Conservation (phyloP, 768 basidiomycete genomes). For the Candolleomyces efflorescens region DNA sequence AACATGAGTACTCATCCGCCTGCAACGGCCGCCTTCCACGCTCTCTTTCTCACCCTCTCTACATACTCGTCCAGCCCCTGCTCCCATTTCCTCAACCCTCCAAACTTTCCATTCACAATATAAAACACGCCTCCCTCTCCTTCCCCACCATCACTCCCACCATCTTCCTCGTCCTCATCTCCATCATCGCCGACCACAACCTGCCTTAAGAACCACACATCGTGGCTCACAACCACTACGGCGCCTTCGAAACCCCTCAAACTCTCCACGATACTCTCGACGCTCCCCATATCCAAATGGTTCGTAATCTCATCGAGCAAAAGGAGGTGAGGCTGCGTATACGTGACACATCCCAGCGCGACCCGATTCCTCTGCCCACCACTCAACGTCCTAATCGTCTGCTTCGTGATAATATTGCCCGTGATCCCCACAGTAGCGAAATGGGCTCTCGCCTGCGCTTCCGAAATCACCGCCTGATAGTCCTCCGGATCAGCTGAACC, state of each 20-base stretch:
- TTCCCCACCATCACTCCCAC: conserved; percentile 12
- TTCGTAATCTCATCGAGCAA: conserved; percentile 62
- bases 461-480: conserved; percentile 16
- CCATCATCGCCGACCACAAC: conserved; percentile 25
- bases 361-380: conserved; percentile 60
- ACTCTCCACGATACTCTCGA: conserved; percentile 49
- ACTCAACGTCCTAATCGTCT: conserved; percentile 35
- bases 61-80: conserved; percentile 29
- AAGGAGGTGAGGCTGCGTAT: conserved; percentile 49
- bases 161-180: conserved; percentile 16
- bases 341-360: conserved; percentile 53
- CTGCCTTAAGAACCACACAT: conserved; percentile 36
- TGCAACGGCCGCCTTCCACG: background rate
- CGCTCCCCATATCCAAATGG: conserved; percentile 63
- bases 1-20: background rate
- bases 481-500: conserved; percentile 1
- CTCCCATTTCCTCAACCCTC: conserved; percentile 26
- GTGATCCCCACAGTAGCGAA: conserved; percentile 40
- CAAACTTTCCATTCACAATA: conserved; percentile 25
- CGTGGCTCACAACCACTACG: conserved; percentile 63
- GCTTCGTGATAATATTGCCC: conserved; percentile 36
- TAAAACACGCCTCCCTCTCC: conserved; percentile 21
- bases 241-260: conserved; percentile 51
- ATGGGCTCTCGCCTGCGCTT: conserved; percentile 29
- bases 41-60: conserved; percentile 12